These are phyloP conservation scores for Pleurotus giganteus DNA, from an alignment of 768 basidiomycete species.

Conservation along the genomic window DNA sequence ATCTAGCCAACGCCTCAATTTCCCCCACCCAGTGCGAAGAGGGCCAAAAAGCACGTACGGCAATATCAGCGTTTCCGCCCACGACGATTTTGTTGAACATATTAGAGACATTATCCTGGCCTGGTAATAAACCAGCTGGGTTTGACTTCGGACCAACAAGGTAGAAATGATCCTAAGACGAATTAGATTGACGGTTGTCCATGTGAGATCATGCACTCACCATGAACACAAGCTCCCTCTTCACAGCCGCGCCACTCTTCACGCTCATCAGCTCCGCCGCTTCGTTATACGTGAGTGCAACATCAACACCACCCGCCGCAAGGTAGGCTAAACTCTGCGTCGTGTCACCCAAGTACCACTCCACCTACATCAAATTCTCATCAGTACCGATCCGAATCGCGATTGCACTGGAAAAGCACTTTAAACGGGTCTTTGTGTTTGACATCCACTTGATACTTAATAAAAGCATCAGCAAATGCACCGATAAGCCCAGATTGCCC, in stretches of 20 bases:
- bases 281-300: conserved; percentile 52
- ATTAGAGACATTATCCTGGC: conserved; percentile 31
- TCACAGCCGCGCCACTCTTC: conserved; percentile 26
- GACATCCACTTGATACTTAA: conserved; percentile 36
- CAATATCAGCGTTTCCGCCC: conserved; percentile 39
- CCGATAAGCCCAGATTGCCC: conserved; percentile 50
- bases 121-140: conserved; percentile 35
- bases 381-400: too few species aligned
- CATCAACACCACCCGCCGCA: conserved; percentile 39
- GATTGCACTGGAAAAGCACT: too few species aligned
- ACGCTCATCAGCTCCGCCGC: conserved; percentile 44
- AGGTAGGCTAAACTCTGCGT: conserved; percentile 46
- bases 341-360: conserved; percentile 57
- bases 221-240: conserved; percentile 42
- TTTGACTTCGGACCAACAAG: conserved; percentile 47
- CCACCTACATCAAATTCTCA: too few species aligned
- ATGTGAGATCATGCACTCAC: conserved; percentile 24
- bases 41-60: conserved; percentile 24
- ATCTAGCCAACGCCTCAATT: conserved; percentile 23
- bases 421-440: conserved; percentile 24
- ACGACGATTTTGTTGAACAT: conserved; percentile 50
- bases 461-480: conserved; percentile 47
- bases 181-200: background rate
- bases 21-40: background rate
- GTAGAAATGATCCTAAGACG: conserved; percentile 45